Evolutionary conservation across 768 basidiomycete species (phyloP).

Genomic region (Mycena galericulata): DNA sequence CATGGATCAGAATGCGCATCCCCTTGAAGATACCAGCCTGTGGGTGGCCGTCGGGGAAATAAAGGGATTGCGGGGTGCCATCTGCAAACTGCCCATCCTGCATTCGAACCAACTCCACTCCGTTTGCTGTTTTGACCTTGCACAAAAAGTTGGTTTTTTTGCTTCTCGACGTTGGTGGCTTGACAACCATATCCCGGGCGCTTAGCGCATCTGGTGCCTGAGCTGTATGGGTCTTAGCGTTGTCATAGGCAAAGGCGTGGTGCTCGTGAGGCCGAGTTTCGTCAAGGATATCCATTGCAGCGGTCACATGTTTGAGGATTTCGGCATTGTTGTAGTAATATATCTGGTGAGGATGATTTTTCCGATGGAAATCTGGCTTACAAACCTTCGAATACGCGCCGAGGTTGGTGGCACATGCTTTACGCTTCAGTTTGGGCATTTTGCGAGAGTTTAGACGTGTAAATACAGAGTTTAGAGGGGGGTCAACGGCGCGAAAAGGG

Average conservation of each 20-base stretch:
- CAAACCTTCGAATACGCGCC: no score
- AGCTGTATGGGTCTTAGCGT: not conserved
- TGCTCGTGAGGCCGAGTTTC: not conserved
- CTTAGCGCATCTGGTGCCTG: not conserved
- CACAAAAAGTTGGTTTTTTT: not conserved
- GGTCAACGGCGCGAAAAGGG: no score
- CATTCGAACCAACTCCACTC: not conserved
- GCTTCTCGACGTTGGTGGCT: not conserved
- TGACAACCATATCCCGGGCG: not conserved
- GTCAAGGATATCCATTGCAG: not conserved
- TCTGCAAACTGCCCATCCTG: not conserved
- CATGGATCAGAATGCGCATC: not conserved
- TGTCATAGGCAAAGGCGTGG: constrained; percentile 3
- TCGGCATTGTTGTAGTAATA: not conserved
- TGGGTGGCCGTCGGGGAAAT: not conserved
- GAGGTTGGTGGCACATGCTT: no score
- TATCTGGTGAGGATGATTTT: no score
- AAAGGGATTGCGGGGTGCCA: not conserved
- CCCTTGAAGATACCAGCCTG: constrained; percentile 9
- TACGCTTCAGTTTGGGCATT: no score
- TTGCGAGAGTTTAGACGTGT: no score
- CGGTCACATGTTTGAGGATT: not conserved
- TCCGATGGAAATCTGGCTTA: no score
- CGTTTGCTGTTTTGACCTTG: not conserved
- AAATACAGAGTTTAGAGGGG: no score